Conservation (phyloP, 345 rosid genomes). For the Cardamine occulta region DNA sequence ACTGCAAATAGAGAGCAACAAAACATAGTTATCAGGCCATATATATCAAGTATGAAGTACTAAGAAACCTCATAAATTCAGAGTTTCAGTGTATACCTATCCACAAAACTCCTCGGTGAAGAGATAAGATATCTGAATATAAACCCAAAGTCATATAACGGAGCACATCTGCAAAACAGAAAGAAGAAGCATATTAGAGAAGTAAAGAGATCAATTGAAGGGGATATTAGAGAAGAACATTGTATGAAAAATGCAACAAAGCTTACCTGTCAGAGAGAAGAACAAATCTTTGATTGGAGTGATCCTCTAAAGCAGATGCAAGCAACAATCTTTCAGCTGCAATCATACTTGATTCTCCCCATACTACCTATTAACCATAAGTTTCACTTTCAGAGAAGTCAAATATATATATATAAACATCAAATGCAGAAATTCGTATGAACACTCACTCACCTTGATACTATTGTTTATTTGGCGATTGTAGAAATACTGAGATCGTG, state of each 20-base stretch:
- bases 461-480: slow-evolving; percentile 74
- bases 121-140: slow-evolving; percentile 76
- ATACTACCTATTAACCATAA: slow-evolving; percentile 57
- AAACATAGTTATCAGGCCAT: no score
- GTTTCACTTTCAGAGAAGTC: not conserved
- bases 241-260: not conserved
- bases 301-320: slow-evolving; percentile 75
- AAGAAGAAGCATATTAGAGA: slow-evolving; percentile 19
- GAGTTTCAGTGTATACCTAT: slow-evolving; percentile 71
- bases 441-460: slow-evolving; percentile 58
- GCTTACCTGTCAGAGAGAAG: slow-evolving; percentile 91
- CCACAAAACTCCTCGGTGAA: slow-evolving; percentile 88
- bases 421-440: not conserved
- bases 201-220: not conserved
- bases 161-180: slow-evolving; percentile 79
- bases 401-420: not conserved
- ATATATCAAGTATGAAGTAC: not conserved
- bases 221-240: no score
- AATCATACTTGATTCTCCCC: slow-evolving; percentile 96
- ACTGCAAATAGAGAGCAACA: slow-evolving; percentile 48
- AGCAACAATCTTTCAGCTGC: slow-evolving; percentile 82
- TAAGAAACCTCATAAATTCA: slow-evolving; percentile 33
- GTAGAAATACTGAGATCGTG: slow-evolving; percentile 68
- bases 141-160: slow-evolving; percentile 85
- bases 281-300: slow-evolving; percentile 78